These are phyloP conservation scores for Fremontodendron californicum DNA, from an alignment of 345 rosid species.

Conservation along the genomic window DNA sequence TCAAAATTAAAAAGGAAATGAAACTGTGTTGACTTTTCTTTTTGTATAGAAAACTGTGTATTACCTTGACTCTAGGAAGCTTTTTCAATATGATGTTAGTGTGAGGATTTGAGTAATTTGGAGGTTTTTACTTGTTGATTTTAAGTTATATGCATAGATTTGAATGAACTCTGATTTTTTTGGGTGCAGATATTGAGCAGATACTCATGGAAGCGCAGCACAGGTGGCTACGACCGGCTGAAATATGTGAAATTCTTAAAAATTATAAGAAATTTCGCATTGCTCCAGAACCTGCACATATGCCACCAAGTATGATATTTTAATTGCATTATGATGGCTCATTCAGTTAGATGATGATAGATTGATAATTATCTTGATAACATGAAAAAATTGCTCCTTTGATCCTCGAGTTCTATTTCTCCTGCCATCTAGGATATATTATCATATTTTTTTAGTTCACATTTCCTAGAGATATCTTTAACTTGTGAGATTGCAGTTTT, in stretches of 20 bases:
- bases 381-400: background rate
- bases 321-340: background rate
- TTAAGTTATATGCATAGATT: background rate
- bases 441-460: background rate
- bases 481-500: background rate
- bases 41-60: background rate
- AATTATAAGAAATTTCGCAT: slow-evolving; percentile 54
- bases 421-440: background rate
- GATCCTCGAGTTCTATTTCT: slow-evolving; percentile 1
- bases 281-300: slow-evolving; percentile 70
- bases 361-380: background rate
- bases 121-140: background rate
- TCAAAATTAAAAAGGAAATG: background rate
- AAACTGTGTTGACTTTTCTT: background rate
- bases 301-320: slow-evolving; percentile 61
- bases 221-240: slow-evolving; percentile 95
- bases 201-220: slow-evolving; percentile 77
- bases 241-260: slow-evolving; percentile 83
- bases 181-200: slow-evolving; percentile 67
- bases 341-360: slow-evolving; percentile 1
- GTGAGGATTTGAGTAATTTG: background rate
- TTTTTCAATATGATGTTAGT: background rate
- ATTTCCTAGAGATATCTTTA: background rate
- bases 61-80: background rate
- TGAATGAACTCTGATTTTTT: background rate